Base-by-base conservation (phyloP, 2,329 filamentous ascomycete species). In the Decorospora gaudefroyi region DNA sequence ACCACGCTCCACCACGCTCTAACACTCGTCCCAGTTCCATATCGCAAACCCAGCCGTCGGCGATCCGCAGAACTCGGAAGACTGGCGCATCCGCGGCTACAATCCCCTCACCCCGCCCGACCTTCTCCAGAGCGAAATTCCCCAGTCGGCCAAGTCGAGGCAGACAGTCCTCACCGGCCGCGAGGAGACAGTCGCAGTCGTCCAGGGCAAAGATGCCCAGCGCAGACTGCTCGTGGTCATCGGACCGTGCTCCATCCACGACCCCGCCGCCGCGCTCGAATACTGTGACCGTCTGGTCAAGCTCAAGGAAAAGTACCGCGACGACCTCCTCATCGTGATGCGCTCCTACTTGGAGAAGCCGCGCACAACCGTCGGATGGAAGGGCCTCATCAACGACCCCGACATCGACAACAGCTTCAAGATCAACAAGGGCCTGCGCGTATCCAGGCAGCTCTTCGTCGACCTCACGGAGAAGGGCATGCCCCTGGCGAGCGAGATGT, bases 321-420 rank as follows among this genome's bases (percentile, higher is more conserved):
- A 91, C 64, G 90, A 97, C 68, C 81, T 99, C 25, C 80, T 95
- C 61, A 93, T 99, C 59, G 87, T 99, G 51, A 99, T 99, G 93
- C 88, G 93, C 61, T 88, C 90, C 54, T 99, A 99, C 81, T 84
- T 99, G 49, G 93, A 99, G 80, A 99, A 99, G 80, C 93, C 93
- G 15, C 85, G 93, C 55, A 99, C 93, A 18, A 99, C 93, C 0
- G 90, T 99, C 18, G 93, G 93, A 59, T 99, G 93, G 93, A 99
- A 99, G 78, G 93, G 93, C 35, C 78, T 99, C 62, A 95, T 99
- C 77, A 97, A 99, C 71, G 93, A 99, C 74, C 93, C 93, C 2
- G 92, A 97, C 67, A 95, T 99, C 68, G 91, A 97, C 73, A 92
- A 96, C 72, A 93, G 87, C 73, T 97, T 96, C 86, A 85, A 96